Evolutionary conservation across 2,329 filamentous ascomycete genomes (phyloP).

Genomic region (Aspergillus sp.): DNA sequence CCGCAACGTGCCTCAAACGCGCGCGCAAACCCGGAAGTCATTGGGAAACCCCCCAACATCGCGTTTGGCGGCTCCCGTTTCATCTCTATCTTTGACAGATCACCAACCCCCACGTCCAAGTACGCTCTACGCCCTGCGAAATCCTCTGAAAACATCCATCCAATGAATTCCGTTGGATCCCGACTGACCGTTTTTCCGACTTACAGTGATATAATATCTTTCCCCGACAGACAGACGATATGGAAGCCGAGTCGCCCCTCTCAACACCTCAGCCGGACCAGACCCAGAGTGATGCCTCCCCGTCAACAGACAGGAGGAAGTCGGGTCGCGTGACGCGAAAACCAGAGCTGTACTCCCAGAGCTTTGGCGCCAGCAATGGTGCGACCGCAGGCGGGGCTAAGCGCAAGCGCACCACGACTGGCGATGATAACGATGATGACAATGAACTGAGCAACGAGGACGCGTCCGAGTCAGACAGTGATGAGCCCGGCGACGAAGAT

Average conservation of each 20-base stretch:
- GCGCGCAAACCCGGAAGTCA: constrained; percentile 16
- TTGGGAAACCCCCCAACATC: constrained; percentile 9
- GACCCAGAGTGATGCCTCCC: constrained; percentile 23
- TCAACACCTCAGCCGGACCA: constrained; percentile 22
- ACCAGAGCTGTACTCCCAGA: constrained; percentile 46
- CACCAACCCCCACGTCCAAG: constrained; percentile 18
- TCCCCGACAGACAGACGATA: constrained; percentile 11
- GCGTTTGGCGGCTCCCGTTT: constrained; percentile 13
- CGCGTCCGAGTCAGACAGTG: constrained; percentile 41
- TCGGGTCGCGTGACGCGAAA: constrained; percentile 48
- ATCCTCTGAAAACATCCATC: background rate
- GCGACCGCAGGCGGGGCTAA: constrained; percentile 42
- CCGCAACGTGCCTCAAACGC: constrained; percentile 11
- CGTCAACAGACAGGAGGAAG: constrained; percentile 41
- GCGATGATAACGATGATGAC: constrained; percentile 39
- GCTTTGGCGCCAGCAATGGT: constrained; percentile 30
- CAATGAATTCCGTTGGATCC: background rate
- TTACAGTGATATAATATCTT: constrained; percentile 8
- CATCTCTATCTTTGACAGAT: constrained; percentile 6
- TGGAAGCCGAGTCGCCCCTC: constrained; percentile 27
- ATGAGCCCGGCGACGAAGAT: constrained; percentile 39
- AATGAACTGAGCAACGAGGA: constrained; percentile 33
- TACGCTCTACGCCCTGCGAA: constrained; percentile 9
- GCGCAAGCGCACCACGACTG: constrained; percentile 51
- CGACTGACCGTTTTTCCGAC: background rate